Evolutionary conservation across 1,284 basidiomycete genomes (phyloP).

Genomic region (Exsudoporus floridanus): DNA sequence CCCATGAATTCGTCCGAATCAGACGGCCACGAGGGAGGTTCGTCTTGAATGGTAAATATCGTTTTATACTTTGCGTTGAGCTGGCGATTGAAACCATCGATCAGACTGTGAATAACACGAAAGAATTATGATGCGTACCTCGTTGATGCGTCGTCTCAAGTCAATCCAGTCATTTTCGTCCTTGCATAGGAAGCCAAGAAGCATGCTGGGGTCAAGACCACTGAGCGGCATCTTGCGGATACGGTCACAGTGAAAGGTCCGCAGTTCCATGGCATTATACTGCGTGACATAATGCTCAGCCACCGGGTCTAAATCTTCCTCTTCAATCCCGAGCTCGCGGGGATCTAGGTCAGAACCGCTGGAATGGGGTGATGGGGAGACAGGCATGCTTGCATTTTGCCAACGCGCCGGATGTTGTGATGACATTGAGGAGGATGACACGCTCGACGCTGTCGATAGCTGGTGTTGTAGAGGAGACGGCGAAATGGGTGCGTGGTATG

Average conservation of each 20-base stretch:
- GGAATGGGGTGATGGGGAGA: conserved; percentile 22
- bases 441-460: conserved; percentile 47
- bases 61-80: conserved; percentile 63
- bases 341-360: conserved; percentile 41
- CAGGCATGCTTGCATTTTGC: conserved; percentile 31
- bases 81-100: conserved; percentile 17
- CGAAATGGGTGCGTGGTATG: conserved; percentile 53
- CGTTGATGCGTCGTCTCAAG: conserved; percentile 68
- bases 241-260: conserved; percentile 92
- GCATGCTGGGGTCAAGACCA: conserved; percentile 95
- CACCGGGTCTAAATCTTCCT: conserved; percentile 44
- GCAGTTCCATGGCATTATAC: conserved; percentile 66
- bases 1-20: conserved; percentile 76
- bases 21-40: conserved; percentile 78
- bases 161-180: conserved; percentile 85
- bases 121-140: conserved; percentile 48
- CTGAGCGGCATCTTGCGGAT: conserved; percentile 91
- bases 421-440: conserved; percentile 28
- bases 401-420: conserved; percentile 26
- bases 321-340: conserved; percentile 34
- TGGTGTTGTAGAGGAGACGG: conserved; percentile 64
- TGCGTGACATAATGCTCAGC: conserved; percentile 63
- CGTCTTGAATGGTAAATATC: conserved; percentile 83
- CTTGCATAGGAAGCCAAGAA: conserved; percentile 87
- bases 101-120: conserved; percentile 2